Base-by-base conservation (phyloP, 192 early-diverging fungal genomes). In the Backusella psychrophila region DNA sequence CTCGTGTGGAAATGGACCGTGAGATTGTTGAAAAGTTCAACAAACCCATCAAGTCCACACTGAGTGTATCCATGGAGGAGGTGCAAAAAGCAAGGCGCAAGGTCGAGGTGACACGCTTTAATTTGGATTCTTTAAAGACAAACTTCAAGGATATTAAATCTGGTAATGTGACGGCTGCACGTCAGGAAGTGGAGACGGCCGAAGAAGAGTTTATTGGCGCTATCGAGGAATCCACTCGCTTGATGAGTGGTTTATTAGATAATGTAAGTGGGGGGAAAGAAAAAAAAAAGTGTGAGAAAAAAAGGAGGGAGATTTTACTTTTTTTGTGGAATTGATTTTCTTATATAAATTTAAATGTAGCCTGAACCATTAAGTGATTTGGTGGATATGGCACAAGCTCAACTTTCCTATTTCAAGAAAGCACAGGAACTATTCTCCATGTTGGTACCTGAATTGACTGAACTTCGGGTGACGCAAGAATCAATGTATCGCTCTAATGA, bases 121-220 rank as follows among this genome's bases (percentile, higher is more conserved):
- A 88, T 8, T 88, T 97, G 80, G 97, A 98, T 81, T 87, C 94
- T 21, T 89, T 90, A 69, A 95, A 96, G 80, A 80, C 89, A 9
- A 83, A 86, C 29, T 88, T 94, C 69, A 93, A 93, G 83, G 85
- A 87, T n/a, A 88, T 91, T 2, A 80, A 77, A 29, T 87, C 93
- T 1, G 89, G 90, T 35, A 81, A 82, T 33, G 89, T 87, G 9
- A 95, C 96, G 42, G 89, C 82, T 38, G 86, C 87, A 19, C 87
- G 94, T 21, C 76, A 85, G 5, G 95, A 97, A 72, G 93, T 96
- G 21, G 93, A 95, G 78, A 79, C 87, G 33, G 90, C 94, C 14
- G 96, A 98, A 82, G 97, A 97, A 85, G 89, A 92, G 56, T 97
- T 97, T 89, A 94, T 97, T 17, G 93, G 91, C 4, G 91, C 93